These are phyloP conservation scores for Phytophthora pini DNA, from an alignment of 352 stramenopile species.

Conservation along the genomic window DNA sequence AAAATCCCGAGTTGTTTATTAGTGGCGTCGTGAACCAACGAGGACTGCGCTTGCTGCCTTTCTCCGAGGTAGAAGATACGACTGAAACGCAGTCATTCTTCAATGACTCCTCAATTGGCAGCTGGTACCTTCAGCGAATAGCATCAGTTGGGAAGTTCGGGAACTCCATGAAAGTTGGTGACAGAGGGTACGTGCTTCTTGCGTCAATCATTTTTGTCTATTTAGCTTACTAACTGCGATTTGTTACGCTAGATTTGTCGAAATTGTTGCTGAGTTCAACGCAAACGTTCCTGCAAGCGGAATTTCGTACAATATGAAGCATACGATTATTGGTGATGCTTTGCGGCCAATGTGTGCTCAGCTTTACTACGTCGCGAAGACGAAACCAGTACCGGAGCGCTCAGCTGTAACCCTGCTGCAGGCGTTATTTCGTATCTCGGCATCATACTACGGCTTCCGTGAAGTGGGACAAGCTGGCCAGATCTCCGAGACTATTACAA, in stretches of 20 bases:
- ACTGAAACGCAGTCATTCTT: constrained; percentile 80
- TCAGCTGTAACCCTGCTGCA: constrained; percentile 82
- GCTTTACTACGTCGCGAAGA: constrained; percentile 78
- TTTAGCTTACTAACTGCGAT: constrained; percentile 11
- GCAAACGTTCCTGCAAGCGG: constrained; percentile 88
- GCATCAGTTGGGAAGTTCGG: constrained; percentile 69
- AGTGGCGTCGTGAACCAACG: constrained; percentile 71
- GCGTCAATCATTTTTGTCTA: not conserved
- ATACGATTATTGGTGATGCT: constrained; percentile 75
- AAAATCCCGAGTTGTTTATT: constrained; percentile 80
- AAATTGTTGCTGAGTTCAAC: constrained; percentile 91
- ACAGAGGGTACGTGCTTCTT: constrained; percentile 61
- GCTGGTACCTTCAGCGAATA: constrained; percentile 83
- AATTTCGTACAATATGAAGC: constrained; percentile 86
- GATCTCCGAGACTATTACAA: constrained; percentile 81
- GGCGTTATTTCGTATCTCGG: constrained; percentile 85
- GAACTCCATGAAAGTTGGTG: constrained; percentile 55
- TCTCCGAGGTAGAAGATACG: constrained; percentile 74
- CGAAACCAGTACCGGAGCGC: constrained; percentile 64
- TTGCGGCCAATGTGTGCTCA: constrained; percentile 84
- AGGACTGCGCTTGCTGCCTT: constrained; percentile 70
- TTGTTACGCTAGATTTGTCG: constrained; percentile 60
- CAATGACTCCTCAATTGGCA: constrained; percentile 80
- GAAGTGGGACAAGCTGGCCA: constrained; percentile 81
- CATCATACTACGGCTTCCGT: constrained; percentile 87